Percentiles rank a stretch among this genome's conserved stretches.
phyloP scores from a whole-genome alignment of 164 flowering plant species.

The Piper longum region DNA sequence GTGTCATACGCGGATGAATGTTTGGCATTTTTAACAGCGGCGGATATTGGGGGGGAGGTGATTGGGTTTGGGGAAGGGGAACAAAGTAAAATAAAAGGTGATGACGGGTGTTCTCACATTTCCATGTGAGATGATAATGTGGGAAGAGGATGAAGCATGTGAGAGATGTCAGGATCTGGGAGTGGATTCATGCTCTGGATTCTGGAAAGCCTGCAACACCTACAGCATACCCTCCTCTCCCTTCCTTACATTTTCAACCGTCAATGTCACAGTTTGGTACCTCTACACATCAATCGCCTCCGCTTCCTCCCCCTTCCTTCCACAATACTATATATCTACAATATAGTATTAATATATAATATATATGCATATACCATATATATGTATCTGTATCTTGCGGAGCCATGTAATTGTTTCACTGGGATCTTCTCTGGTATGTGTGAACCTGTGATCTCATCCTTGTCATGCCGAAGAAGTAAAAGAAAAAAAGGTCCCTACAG shows the following conservation, averaged over 20 bases:
- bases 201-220: constrained; percentile 1
- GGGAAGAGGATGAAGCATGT: constrained; percentile 2
- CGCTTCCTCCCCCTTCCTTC: background rate
- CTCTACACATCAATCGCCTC: background rate
- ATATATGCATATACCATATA: too few species aligned
- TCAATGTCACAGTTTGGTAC: background rate
- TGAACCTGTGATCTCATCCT: too few species aligned
- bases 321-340: too few species aligned
- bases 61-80: background rate
- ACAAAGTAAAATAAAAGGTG: too few species aligned
- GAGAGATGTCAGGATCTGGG: constrained; percentile 1
- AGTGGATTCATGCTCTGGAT: constrained; percentile 2
- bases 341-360: too few species aligned
- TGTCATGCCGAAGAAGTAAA: too few species aligned
- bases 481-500: too few species aligned
- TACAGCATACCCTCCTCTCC: background rate
- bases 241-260: background rate
- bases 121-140: constrained; percentile 2
- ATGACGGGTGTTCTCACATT: background rate
- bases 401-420: too few species aligned
- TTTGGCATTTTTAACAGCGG: background rate
- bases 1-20: background rate
- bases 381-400: too few species aligned
- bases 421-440: too few species aligned
- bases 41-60: constrained; percentile 2